phyloP scores from a whole-genome alignment of 1,284 basidiomycete genomes.

The Melampsora abietis-canadensis region DNA sequence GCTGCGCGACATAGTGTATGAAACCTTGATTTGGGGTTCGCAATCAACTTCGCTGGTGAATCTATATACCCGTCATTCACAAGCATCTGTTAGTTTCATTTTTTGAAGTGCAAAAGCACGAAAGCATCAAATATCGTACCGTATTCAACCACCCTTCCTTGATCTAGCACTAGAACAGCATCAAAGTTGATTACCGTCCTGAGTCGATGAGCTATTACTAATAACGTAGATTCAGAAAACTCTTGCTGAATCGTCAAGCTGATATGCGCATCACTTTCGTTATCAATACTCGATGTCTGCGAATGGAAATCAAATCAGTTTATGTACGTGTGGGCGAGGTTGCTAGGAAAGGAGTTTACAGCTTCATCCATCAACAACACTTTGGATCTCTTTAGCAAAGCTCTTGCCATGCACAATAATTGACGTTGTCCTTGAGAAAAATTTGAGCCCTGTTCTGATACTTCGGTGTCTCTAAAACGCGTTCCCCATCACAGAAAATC shows the following conservation, averaged over 20 bases:
- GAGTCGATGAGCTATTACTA: slow-evolving; percentile 62
- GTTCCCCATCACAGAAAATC: not conserved
- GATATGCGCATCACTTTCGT: slow-evolving; percentile 66
- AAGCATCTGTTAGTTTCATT: not conserved
- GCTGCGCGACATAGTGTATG: slow-evolving; percentile 7
- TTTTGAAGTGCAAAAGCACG: not conserved
- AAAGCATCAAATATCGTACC: not conserved
- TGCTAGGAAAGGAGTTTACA: slow-evolving; percentile 38
- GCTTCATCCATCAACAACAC: slow-evolving; percentile 74
- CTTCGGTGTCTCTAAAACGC: slow-evolving; percentile 46
- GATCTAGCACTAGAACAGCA: slow-evolving; percentile 54
- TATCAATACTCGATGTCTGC: slow-evolving; percentile 61
- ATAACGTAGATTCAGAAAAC: slow-evolving; percentile 64
- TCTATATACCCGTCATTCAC: not conserved
- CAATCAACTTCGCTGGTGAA: slow-evolving; percentile 8
- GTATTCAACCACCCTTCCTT: slow-evolving; percentile 14
- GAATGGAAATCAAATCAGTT: slow-evolving; percentile 36
- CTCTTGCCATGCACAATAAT: slow-evolving; percentile 76
- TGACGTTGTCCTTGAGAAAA: slow-evolving; percentile 86
- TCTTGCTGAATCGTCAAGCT: slow-evolving; percentile 66
- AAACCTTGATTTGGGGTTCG: slow-evolving; percentile 7
- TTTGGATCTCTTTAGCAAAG: slow-evolving; percentile 70
- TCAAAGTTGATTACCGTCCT: slow-evolving; percentile 65
- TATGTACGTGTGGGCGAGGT: slow-evolving; percentile 26
- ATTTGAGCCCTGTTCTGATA: slow-evolving; percentile 68